These are phyloP conservation scores for Hyphodiscus sp. DNA, from an alignment of 2,329 filamentous ascomycete genomes.

Conservation along the genomic window DNA sequence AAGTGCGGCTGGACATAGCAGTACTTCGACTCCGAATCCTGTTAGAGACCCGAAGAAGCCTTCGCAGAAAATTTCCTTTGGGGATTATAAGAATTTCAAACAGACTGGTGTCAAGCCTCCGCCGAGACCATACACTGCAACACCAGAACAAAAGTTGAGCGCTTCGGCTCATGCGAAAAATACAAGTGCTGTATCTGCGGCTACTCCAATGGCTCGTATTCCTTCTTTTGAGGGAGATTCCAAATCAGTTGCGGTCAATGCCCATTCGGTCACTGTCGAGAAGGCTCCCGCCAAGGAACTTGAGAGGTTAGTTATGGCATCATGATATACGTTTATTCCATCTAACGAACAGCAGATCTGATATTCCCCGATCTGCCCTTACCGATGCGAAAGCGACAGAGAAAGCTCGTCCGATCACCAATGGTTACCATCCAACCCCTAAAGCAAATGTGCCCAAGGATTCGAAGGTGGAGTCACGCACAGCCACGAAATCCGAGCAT, in stretches of 20 bases:
- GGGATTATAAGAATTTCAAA: conserved; percentile 29
- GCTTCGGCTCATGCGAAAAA: conserved; percentile 14
- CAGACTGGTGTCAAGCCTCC: conserved; percentile 23
- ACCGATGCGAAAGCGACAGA: neutral
- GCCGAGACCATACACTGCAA: conserved; percentile 10
- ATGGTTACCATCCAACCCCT: conserved; percentile 1
- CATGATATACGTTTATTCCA: neutral
- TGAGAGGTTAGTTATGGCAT: conserved; percentile 3
- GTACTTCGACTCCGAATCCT: conserved; percentile 24
- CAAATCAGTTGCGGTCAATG: neutral
- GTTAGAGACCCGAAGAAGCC: conserved; percentile 21
- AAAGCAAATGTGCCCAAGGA: conserved; percentile 2
- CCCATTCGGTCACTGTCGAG: neutral
- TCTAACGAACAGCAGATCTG: neutral
- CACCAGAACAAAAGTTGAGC: conserved; percentile 1
- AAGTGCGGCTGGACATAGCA: conserved; percentile 22
- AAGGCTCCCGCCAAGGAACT: conserved; percentile 3
- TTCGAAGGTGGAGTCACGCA: conserved; percentile 3
- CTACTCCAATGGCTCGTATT: conserved; percentile 20
- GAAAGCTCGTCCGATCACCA: neutral
- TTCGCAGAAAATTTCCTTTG: conserved; percentile 26
- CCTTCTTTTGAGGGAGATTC: conserved; percentile 17
- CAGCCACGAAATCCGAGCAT: conserved; percentile 4
- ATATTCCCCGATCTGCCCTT: neutral
- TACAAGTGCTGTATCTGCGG: conserved; percentile 13